Evolutionary conservation across 2,329 filamentous ascomycete species (phyloP).

Genomic region (Diaporthe vexans): DNA sequence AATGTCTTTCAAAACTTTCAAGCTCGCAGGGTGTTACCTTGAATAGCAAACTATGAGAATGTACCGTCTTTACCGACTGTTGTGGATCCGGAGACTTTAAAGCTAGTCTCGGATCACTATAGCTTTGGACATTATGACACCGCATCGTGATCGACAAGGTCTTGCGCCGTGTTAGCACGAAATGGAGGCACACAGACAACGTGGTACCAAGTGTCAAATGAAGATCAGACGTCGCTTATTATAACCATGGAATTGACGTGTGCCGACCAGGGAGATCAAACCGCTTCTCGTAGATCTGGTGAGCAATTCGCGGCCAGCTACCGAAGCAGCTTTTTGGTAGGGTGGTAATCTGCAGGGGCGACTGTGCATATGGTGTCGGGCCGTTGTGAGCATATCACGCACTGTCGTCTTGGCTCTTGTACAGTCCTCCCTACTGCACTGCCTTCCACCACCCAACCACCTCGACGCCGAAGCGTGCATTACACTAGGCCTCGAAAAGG

Average conservation of each 20-base stretch:
- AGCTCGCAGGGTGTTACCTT: neutral
- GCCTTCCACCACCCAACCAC: neutral
- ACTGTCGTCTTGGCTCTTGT: neutral
- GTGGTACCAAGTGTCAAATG: neutral
- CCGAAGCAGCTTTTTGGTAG: neutral
- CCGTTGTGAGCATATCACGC: neutral
- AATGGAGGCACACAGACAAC: neutral
- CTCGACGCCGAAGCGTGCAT: neutral
- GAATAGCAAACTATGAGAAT: neutral
- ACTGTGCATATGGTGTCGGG: neutral
- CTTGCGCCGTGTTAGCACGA: neutral
- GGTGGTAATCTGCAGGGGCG: neutral
- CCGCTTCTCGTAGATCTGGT: neutral
- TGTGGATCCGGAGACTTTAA: neutral
- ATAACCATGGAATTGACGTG: neutral
- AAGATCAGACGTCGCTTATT: neutral
- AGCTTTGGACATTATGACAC: neutral
- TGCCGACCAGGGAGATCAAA: constrained; percentile 1
- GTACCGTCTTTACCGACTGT: neutral
- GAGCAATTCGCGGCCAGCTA: neutral
- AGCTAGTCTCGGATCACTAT: neutral
- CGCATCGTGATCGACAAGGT: neutral
- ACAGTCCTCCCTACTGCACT: neutral
- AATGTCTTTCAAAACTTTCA: constrained; percentile 1
- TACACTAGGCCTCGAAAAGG: neutral